Evolutionary conservation across 306 rosid species (phyloP).

Genomic region (Mimosa pudica): DNA sequence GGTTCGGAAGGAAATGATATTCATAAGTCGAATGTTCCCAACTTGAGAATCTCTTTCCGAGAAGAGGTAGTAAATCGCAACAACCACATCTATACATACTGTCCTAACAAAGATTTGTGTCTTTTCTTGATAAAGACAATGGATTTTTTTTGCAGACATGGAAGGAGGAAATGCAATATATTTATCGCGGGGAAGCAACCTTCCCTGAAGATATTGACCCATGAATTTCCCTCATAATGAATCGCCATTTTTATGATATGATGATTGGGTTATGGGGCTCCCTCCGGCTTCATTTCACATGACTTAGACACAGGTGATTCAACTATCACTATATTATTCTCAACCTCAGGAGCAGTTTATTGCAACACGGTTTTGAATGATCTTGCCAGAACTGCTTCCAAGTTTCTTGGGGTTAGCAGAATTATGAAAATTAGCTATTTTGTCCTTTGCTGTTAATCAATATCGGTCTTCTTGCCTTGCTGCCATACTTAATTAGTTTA

Average conservation of each 20-base stretch:
- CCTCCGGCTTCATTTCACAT: background rate
- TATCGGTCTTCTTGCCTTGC: background rate
- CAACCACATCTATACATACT: conserved; percentile 2
- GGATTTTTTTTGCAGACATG: conserved; percentile 63
- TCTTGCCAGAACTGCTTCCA: background rate
- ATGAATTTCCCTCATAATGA: conserved; percentile 35
- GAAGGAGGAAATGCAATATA: conserved; percentile 77
- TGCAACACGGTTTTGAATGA: background rate
- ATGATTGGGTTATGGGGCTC: background rate
- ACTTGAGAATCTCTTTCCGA: conserved; percentile 63
- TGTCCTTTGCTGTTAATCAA: background rate
- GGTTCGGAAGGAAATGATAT: conserved; percentile 88
- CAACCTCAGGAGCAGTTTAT: background rate
- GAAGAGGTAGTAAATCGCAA: conserved; percentile 42
- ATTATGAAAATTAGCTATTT: background rate
- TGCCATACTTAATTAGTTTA: background rate
- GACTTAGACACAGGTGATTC: background rate
- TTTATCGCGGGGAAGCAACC: conserved; percentile 51
- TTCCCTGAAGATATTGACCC: conserved; percentile 64
- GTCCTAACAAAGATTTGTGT: background rate
- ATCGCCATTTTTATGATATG: background rate
- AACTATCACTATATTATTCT: background rate
- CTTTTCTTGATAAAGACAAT: conserved; percentile 23
- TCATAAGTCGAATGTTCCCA: conserved; percentile 77
- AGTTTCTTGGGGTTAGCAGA: background rate